phyloP scores from a whole-genome alignment of 139 green algal genomes.

The Marvania coccoides region DNA sequence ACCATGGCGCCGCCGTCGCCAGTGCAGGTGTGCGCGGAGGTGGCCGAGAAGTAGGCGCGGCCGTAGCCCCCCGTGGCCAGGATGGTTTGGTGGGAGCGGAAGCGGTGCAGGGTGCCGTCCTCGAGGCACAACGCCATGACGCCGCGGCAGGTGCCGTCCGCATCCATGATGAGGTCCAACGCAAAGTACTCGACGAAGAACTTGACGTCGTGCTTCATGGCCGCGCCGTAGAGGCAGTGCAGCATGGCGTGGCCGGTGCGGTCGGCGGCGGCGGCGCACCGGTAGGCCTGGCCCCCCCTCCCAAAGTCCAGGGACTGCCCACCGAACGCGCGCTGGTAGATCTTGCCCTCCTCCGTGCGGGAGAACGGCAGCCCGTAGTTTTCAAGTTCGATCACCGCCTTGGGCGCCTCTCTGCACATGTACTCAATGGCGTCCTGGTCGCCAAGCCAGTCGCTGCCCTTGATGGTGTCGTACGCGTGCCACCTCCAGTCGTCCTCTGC shows the following conservation, averaged over 20 bases:
- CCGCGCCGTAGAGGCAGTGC: conserved; percentile 93
- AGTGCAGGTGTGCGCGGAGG: conserved; percentile 97
- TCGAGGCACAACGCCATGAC: conserved; percentile 96
- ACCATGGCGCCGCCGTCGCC: conserved; percentile 95
- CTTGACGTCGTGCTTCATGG: conserved; percentile 94
- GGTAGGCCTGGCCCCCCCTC: conserved; percentile 82
- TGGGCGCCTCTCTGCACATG: conserved; percentile 92
- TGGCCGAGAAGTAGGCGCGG: conserved; percentile 93
- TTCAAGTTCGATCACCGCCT: conserved; percentile 95
- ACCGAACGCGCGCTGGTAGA: conserved; percentile 98
- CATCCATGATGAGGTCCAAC: conserved; percentile 97
- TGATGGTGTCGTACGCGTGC: conserved; percentile 99
- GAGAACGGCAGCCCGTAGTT: conserved; percentile 98
- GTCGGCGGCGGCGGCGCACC: conserved; percentile 88
- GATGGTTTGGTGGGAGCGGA: conserved; percentile 85
- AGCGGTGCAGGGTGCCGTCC: conserved; percentile 95
- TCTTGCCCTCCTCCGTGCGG: conserved; percentile 96
- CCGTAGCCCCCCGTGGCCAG: conserved; percentile 97
- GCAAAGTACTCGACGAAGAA: conserved; percentile 99
- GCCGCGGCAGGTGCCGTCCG: conserved; percentile 65
- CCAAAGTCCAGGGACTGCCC: conserved; percentile 93
- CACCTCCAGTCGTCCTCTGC: conserved; percentile 95
- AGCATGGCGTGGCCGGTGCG: conserved; percentile 98
- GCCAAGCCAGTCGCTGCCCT: conserved; percentile 97
- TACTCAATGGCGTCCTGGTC: conserved; percentile 78